These are phyloP conservation scores for Orbilia oligospora DNA, from an alignment of 2,329 filamentous ascomycete species.

Conservation along the genomic window DNA sequence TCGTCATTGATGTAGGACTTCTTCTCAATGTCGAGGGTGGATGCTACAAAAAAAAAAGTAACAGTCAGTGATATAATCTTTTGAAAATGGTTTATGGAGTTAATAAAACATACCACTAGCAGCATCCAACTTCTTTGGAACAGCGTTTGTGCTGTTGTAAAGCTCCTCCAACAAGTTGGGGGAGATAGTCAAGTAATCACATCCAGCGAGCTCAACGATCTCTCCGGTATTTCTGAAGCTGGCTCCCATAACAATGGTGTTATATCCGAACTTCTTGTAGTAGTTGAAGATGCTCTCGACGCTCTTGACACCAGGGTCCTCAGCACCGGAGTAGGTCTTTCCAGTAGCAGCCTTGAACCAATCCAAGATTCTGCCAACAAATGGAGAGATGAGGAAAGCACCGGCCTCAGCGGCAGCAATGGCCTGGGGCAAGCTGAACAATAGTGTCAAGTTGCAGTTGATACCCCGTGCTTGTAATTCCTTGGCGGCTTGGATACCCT, in stretches of 20 bases:
- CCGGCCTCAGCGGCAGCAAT: conserved; percentile 95
- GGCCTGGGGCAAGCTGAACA: conserved; percentile 96
- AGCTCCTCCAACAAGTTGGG: conserved; percentile 95
- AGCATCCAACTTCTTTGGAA: conserved; percentile 94
- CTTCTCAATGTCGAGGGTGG: conserved; percentile 83
- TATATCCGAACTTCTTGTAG: conserved; percentile 99
- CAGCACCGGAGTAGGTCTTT: conserved; percentile 89
- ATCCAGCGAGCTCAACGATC: conserved; percentile 97
- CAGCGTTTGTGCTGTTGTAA: conserved; percentile 82
- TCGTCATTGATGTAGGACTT: conserved; percentile 92
- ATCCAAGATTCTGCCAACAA: conserved; percentile 98
- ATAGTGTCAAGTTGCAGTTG: conserved; percentile 98
- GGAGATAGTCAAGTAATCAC: conserved; percentile 99
- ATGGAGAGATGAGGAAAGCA: conserved; percentile 98
- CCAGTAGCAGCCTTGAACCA: conserved; percentile 98
- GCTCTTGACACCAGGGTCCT: conserved; percentile 96
- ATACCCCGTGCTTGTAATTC: conserved; percentile 95
- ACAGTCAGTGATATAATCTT: conserved; percentile 16
- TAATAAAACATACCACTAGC: conserved; percentile 68
- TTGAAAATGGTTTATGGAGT: not conserved
- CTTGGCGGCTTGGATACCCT: conserved; percentile 98
- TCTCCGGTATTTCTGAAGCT: conserved; percentile 97
- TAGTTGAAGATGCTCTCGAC: conserved; percentile 98
- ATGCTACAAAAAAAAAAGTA: conserved; percentile 65
- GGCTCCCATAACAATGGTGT: conserved; percentile 99